phyloP scores from a whole-genome alignment of 2,329 filamentous ascomycete species.

The Aspergillus caelatus region DNA sequence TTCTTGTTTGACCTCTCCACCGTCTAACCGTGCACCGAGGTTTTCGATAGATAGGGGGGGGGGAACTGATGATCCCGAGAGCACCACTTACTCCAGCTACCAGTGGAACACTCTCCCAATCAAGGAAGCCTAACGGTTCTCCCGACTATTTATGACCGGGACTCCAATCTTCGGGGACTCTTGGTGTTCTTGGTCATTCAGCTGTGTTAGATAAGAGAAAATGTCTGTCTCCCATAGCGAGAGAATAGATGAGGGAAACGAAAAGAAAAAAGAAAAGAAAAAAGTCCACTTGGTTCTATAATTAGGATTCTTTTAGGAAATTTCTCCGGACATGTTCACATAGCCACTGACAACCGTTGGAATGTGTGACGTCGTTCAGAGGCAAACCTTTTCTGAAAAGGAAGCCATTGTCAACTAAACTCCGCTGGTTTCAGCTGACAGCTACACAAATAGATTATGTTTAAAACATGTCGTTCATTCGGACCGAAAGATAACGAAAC shows the following conservation, averaged over 20 bases:
- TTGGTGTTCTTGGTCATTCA: neutral
- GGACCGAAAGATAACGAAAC: neutral
- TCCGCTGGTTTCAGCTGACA: neutral
- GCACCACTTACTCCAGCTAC: neutral
- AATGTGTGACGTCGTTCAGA: neutral
- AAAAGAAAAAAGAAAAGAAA: neutral
- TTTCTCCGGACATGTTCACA: neutral
- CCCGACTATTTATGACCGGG: neutral
- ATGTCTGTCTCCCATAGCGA: neutral
- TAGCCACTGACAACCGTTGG: neutral
- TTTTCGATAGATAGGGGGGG: slow-evolving; percentile 1
- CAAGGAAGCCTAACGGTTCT: neutral
- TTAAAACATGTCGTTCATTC: neutral
- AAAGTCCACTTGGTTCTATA: neutral
- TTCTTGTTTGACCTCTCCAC: neutral
- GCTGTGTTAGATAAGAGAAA: neutral
- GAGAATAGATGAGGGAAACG: neutral
- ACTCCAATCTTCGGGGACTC: neutral
- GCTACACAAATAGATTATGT: neutral
- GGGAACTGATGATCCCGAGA: neutral
- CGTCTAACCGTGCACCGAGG: neutral
- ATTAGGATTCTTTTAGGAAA: neutral
- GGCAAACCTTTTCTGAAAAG: neutral
- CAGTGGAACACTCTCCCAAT: neutral
- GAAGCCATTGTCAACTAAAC: neutral